Conservation (phyloP, 441 rosid genomes). For the Brassica hybrid region DNA sequence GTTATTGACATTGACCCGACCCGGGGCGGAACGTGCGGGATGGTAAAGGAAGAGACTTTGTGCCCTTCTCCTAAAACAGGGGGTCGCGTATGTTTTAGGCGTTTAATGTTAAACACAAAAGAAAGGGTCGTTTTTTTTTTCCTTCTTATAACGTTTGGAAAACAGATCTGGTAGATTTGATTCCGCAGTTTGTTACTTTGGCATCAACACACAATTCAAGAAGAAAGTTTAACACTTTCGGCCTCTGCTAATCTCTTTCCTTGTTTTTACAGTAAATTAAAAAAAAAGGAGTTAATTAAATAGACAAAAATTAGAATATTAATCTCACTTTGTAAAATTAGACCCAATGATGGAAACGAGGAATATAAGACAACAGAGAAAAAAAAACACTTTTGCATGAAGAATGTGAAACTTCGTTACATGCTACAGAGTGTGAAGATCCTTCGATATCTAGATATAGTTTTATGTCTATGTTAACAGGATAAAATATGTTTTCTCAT, state of each 20-base stretch:
- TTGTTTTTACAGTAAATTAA: not conserved
- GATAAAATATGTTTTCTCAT: too few species aligned
- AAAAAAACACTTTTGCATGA: not conserved
- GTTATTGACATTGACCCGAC: conserved; percentile 40
- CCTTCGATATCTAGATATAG: not conserved
- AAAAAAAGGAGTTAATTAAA: too few species aligned
- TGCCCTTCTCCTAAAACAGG: too few species aligned
- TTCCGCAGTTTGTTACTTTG: conserved; percentile 9
- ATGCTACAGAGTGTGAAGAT: not conserved
- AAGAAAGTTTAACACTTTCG: conserved; percentile 23
- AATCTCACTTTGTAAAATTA: not conserved
- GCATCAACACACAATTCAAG: conserved; percentile 37
- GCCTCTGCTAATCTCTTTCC: not conserved
- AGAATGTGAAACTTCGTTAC: not conserved
- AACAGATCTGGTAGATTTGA: conserved; percentile 7
- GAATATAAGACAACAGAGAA: not conserved
- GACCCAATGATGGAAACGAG: not conserved
- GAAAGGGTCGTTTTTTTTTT: conserved; percentile 12
- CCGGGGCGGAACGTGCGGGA: conserved; percentile 37
- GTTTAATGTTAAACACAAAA: conserved; percentile 1
- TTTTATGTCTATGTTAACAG: too few species aligned
- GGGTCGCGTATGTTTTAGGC: conserved; percentile 37
- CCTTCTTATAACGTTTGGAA: not conserved
- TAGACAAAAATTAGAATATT: too few species aligned
- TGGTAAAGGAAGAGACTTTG: conserved; percentile 35